Conservation (phyloP, 23 red algal species). For the Chondrus crispus region DNA sequence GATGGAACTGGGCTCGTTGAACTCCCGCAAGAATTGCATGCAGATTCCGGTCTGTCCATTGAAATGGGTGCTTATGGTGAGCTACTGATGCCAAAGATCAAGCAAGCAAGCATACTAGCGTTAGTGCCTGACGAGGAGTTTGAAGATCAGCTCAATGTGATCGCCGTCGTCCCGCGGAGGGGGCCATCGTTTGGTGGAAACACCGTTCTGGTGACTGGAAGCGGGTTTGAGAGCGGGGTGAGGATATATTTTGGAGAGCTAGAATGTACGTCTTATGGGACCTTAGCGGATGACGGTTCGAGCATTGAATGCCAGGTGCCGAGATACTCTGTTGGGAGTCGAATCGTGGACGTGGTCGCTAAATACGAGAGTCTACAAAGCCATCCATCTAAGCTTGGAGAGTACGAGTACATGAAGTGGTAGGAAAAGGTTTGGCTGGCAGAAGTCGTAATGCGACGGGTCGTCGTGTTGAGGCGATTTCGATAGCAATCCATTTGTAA, state of each 20-base stretch:
- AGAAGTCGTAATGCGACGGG: too few species aligned
- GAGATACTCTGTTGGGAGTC: background rate
- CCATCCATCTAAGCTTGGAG: slow-evolving; percentile 21
- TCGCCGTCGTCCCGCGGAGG: slow-evolving; percentile 32
- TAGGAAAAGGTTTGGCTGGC: too few species aligned
- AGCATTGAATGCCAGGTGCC: slow-evolving; percentile 38
- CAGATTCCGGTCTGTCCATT: slow-evolving; percentile 39
- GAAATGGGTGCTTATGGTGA: slow-evolving; percentile 46
- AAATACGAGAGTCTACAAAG: slow-evolving; percentile 1
- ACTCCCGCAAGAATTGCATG: slow-evolving; percentile 16
- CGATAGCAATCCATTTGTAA: too few species aligned
- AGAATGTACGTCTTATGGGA: slow-evolving; percentile 29
- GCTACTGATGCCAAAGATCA: slow-evolving; percentile 63
- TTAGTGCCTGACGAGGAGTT: slow-evolving; percentile 17
- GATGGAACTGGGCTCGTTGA: slow-evolving; percentile 6
- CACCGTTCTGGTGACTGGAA: slow-evolving; percentile 44
- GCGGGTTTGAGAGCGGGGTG: slow-evolving; percentile 25
- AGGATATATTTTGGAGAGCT: slow-evolving; percentile 42
- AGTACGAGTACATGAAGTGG: slow-evolving; percentile 40
- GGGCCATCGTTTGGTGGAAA: slow-evolving; percentile 43
- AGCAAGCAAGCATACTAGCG: slow-evolving; percentile 34
- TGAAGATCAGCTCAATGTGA: background rate
- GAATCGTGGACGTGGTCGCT: slow-evolving; percentile 9
- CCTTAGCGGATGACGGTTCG: slow-evolving; percentile 27
- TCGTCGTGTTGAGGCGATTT: too few species aligned